Evolutionary conservation across 2,329 filamentous ascomycete genomes (phyloP).

Genomic region (Clonostachys chloroleuca): DNA sequence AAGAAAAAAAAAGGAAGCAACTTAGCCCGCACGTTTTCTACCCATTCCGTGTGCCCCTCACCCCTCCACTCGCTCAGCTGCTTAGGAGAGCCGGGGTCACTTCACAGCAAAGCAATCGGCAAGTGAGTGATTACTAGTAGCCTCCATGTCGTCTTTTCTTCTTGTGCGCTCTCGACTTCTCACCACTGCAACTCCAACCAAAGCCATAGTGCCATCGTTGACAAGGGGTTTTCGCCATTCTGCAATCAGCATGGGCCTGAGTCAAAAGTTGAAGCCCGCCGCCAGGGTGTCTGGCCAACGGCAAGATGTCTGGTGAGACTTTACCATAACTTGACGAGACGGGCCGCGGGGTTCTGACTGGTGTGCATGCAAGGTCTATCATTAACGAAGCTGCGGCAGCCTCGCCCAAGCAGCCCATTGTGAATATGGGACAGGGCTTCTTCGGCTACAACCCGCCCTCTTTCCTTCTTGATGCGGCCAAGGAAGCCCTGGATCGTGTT

Average conservation of each 20-base stretch:
- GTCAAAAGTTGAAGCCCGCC: conserved; percentile 43
- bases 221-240: background rate
- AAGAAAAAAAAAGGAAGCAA: no score
- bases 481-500: conserved; percentile 80
- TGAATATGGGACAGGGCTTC: conserved; percentile 63
- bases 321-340: background rate
- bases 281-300: conserved; percentile 42
- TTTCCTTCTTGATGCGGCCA: conserved; percentile 89
- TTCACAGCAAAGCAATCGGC: no score
- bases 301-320: conserved; percentile 47
- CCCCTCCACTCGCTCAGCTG: no score
- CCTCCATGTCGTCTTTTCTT: no score
- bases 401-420: conserved; percentile 58
- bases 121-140: no score
- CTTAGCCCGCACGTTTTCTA: no score
- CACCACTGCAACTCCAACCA: no score
- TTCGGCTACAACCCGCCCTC: conserved; percentile 92
- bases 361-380: conserved; percentile 44
- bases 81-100: no score
- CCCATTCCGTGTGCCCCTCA: no score
- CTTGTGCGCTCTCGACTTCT: no score
- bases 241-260: conserved; percentile 15
- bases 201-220: no score
- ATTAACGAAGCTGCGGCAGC: conserved; percentile 62
- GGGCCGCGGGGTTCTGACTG: background rate